Conservation (phyloP, 495 filamentous ascomycete species). For the Daldinia bambusicola region DNA sequence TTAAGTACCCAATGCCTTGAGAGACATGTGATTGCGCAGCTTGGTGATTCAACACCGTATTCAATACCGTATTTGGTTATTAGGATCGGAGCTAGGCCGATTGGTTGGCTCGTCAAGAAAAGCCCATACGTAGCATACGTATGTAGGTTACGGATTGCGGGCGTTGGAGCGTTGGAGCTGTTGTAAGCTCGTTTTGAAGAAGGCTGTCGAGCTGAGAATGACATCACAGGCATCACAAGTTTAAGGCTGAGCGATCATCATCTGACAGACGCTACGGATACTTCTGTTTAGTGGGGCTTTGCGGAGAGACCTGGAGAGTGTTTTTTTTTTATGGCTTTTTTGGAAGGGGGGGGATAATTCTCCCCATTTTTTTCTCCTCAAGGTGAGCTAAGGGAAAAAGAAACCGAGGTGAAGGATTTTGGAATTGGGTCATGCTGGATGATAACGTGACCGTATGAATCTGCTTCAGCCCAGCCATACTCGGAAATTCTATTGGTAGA, state of each 20-base stretch:
- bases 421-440: conserved; percentile 26
- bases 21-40: conserved; percentile 7
- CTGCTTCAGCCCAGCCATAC: conserved; percentile 32
- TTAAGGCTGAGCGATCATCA: conserved; percentile 42
- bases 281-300: conserved; percentile 38
- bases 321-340: background rate
- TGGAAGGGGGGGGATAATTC: conserved; percentile 14
- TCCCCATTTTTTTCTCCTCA: conserved; percentile 20
- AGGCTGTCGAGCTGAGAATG: conserved; percentile 39
- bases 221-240: conserved; percentile 35
- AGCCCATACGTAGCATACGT: no score
- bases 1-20: background rate
- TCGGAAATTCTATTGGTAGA: conserved; percentile 23
- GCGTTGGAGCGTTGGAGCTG: background rate
- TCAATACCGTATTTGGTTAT: background rate
- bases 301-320: conserved; percentile 22
- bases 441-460: conserved; percentile 39
- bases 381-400: conserved; percentile 30
- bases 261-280: conserved; percentile 27
- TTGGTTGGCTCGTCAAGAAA: conserved; percentile 21
- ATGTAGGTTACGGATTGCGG: conserved; percentile 1
- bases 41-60: no score
- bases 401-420: conserved; percentile 28
- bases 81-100: conserved; percentile 16
- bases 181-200: background rate